A percentile compares a stretch with the other conserved stretches of the same genome.
These are phyloP conservation scores for Houttuynia cordata DNA, from an alignment of 164 flowering plant genomes.

Conservation along the genomic window DNA sequence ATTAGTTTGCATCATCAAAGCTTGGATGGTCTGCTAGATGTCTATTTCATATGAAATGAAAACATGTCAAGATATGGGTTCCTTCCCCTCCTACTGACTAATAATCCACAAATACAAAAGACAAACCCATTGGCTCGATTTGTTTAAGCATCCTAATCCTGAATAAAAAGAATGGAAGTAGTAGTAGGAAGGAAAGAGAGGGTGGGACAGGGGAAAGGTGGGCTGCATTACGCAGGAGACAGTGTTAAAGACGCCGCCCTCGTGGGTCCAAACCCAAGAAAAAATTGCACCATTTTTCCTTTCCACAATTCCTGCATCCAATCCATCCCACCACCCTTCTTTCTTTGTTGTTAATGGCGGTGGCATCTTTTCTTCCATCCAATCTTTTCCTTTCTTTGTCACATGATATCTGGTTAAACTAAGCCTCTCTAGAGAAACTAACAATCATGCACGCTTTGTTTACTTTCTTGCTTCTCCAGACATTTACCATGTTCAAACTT, in stretches of 20 bases:
- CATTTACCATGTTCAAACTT: constrained; percentile 15
- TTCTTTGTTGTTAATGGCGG: not conserved
- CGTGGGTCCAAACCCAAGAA: constrained; percentile 26
- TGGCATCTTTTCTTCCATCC: too few species aligned
- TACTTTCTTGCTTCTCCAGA: constrained; percentile 25
- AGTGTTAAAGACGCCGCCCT: constrained; percentile 5
- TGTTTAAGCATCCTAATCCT: too few species aligned
- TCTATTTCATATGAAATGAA: too few species aligned
- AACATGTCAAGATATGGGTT: too few species aligned
- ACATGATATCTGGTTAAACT: constrained; percentile 14
- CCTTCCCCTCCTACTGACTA: too few species aligned
- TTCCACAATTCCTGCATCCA: constrained; percentile 20
- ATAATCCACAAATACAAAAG: too few species aligned
- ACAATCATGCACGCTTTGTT: not conserved
- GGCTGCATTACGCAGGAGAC: constrained; percentile 1
- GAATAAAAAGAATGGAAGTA: too few species aligned
- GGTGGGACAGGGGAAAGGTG: not conserved
- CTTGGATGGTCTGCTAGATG: too few species aligned
- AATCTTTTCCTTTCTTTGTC: constrained; percentile 32
- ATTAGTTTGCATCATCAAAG: too few species aligned
- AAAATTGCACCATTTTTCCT: constrained; percentile 25
- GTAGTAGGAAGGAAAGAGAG: constrained; percentile 1
- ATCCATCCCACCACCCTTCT: constrained; percentile 2
- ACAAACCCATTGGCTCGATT: too few species aligned
- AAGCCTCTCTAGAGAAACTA: constrained; percentile 5